Evolutionary conservation across 1,284 basidiomycete species (phyloP).

Genomic region (Ceratobasidium sp.): DNA sequence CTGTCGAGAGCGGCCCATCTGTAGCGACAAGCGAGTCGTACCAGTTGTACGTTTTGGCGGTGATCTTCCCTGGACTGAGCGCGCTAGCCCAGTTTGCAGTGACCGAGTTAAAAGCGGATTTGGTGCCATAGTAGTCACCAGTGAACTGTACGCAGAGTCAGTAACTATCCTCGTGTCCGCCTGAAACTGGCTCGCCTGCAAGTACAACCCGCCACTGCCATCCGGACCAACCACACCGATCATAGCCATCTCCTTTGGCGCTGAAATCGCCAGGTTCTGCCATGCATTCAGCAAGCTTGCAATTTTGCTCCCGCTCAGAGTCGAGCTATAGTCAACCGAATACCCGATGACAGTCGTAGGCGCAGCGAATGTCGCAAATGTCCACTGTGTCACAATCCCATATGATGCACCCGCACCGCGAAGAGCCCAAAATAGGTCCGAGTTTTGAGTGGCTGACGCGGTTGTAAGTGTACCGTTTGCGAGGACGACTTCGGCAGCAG

Average conservation of each 20-base stretch:
- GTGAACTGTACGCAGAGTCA: neutral
- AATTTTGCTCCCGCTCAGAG: conserved; percentile 10
- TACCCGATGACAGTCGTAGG: conserved; percentile 36
- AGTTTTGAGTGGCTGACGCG: conserved; percentile 34
- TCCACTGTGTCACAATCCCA: conserved; percentile 49
- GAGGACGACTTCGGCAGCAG: conserved; percentile 48
- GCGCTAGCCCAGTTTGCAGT: conserved; percentile 24
- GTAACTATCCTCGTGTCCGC: neutral
- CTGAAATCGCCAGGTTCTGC: conserved; percentile 25
- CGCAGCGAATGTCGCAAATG: conserved; percentile 42
- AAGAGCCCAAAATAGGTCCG: conserved; percentile 54
- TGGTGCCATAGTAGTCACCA: conserved; percentile 45
- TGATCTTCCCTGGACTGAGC: conserved; percentile 36
- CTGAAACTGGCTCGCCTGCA: neutral
- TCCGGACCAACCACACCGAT: conserved; percentile 12
- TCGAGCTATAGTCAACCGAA: conserved; percentile 19
- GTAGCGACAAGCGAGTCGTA: conserved; percentile 33
- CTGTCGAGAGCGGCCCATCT: conserved; percentile 40
- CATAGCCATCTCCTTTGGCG: conserved; percentile 42
- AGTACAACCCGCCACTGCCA: conserved; percentile 27
- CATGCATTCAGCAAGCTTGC: conserved; percentile 20
- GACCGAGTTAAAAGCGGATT: conserved; percentile 29
- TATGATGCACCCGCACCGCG: no score
- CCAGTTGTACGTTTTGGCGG: conserved; percentile 33
- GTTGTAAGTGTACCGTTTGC: conserved; percentile 46